phyloP scores from a whole-genome alignment of 176 grass and related monocot genomes.

The Hyparrhenia diplandra region DNA sequence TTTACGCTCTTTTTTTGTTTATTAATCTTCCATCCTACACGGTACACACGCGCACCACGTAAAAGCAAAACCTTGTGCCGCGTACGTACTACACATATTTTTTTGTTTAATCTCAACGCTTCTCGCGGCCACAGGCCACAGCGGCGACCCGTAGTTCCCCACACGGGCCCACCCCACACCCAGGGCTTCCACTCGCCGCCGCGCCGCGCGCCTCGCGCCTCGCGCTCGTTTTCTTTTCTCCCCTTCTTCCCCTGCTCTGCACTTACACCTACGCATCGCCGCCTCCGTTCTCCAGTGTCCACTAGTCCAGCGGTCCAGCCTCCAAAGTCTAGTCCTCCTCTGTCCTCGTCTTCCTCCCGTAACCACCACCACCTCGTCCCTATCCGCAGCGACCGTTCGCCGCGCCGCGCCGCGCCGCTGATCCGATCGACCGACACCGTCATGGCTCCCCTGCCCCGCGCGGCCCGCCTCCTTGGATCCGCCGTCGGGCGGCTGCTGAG shows the following conservation, averaged over 20 bases:
- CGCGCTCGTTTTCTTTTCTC: conserved; percentile 5
- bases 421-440: not conserved
- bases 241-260: conserved; percentile 3
- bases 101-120: too few species aligned
- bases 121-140: too few species aligned
- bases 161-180: not conserved
- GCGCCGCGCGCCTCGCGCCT: not conserved
- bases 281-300: conserved; percentile 19
- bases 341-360: not conserved
- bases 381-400: not conserved
- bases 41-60: too few species aligned
- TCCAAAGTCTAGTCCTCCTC: not conserved
- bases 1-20: too few species aligned
- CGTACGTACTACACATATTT: too few species aligned
- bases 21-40: too few species aligned
- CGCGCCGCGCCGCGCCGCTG: not conserved
- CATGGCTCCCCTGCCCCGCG: conserved; percentile 35
- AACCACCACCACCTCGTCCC: conserved; percentile 23
- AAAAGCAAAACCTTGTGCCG: too few species aligned
- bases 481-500: conserved; percentile 21
- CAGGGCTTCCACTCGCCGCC: not conserved
- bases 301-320: not conserved
- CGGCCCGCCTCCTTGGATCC: conserved; percentile 42
- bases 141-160: conserved; percentile 12
- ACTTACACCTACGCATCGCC: conserved; percentile 66